Evolutionary conservation across 192 early-diverging fungal genomes (phyloP).

Genomic region (Coemansia umbellata): DNA sequence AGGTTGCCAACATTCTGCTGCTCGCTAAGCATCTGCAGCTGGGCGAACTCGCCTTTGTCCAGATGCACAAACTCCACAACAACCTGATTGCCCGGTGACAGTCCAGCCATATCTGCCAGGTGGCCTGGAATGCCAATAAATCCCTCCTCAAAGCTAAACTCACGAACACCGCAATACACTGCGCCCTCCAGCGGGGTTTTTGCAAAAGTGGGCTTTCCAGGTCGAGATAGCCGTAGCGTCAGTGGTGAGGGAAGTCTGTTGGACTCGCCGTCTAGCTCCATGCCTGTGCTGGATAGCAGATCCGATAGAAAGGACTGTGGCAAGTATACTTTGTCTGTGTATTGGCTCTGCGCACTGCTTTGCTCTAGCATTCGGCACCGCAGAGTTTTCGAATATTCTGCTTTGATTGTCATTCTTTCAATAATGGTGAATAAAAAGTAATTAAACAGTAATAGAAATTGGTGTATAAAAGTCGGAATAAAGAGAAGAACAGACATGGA

Average conservation of each 20-base stretch:
- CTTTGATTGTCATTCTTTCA: no score
- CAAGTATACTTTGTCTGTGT: slow-evolving; percentile 30
- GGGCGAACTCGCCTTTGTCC: slow-evolving; percentile 63
- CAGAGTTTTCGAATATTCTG: slow-evolving; percentile 14
- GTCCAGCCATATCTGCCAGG: slow-evolving; percentile 52
- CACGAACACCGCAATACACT: slow-evolving; percentile 61
- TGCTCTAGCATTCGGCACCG: slow-evolving; percentile 2
- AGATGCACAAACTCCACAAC: slow-evolving; percentile 55
- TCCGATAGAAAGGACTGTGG: slow-evolving; percentile 25
- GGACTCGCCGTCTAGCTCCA: slow-evolving; percentile 1
- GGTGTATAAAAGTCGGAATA: no score
- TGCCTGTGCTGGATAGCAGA: no score
- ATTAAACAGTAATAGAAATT: no score
- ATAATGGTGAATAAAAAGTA: no score
- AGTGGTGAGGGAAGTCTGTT: slow-evolving; percentile 29
- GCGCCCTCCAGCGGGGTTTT: no score
- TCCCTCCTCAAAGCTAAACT: slow-evolving; percentile 61
- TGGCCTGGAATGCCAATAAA: slow-evolving; percentile 46
- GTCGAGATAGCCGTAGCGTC: slow-evolving; percentile 20
- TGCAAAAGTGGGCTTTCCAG: no score
- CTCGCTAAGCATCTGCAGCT: slow-evolving; percentile 52
- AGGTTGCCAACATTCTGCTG: slow-evolving; percentile 10
- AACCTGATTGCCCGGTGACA: slow-evolving; percentile 47
- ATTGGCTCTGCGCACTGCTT: neutral
- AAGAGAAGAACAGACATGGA: no score